Evolutionary conservation across 495 filamentous ascomycete genomes (phyloP).

Genomic region (Penicillium macrosclerotiorum): DNA sequence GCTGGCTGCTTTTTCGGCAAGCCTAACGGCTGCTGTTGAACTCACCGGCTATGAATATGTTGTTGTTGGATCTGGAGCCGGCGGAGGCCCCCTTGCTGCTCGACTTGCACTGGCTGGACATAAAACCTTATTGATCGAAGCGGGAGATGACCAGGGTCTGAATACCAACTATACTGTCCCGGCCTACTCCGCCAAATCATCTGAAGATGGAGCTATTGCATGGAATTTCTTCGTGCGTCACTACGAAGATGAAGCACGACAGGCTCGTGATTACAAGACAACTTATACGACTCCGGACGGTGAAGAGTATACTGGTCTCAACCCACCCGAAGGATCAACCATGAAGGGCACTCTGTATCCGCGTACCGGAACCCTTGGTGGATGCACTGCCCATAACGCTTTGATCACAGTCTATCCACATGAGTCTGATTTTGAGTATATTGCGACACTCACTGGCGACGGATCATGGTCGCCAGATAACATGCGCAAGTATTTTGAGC

Average conservation of each 20-base stretch:
- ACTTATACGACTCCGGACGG: conserved; percentile 41
- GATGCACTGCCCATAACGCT: conserved; percentile 49
- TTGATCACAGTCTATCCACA: conserved; percentile 41
- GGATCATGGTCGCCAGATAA: conserved; percentile 38
- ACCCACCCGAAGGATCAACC: conserved; percentile 37
- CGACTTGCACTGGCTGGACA: conserved; percentile 60
- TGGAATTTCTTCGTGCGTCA: conserved; percentile 53
- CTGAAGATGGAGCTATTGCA: conserved; percentile 36
- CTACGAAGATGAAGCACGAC: conserved; percentile 36
- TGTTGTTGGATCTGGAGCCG: conserved; percentile 63
- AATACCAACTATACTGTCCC: conserved; percentile 38
- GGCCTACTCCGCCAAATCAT: conserved; percentile 32
- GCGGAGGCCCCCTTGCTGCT: conserved; percentile 61
- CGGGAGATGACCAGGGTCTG: conserved; percentile 58
- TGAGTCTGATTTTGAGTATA: conserved; percentile 47
- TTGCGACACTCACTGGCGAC: conserved; percentile 44
- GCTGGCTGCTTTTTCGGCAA: conserved; percentile 6
- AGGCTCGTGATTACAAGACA: conserved; percentile 44
- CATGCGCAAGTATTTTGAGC: conserved; percentile 44
- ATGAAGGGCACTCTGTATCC: conserved; percentile 46
- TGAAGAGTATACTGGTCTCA: conserved; percentile 34
- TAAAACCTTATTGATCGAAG: conserved; percentile 60
- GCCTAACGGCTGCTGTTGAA: conserved; percentile 26
- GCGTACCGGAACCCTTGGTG: conserved; percentile 46
- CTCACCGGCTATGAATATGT: conserved; percentile 60